These are phyloP conservation scores for Tetradesmus obliquus DNA, from an alignment of 139 green algal species.

Conservation along the genomic window DNA sequence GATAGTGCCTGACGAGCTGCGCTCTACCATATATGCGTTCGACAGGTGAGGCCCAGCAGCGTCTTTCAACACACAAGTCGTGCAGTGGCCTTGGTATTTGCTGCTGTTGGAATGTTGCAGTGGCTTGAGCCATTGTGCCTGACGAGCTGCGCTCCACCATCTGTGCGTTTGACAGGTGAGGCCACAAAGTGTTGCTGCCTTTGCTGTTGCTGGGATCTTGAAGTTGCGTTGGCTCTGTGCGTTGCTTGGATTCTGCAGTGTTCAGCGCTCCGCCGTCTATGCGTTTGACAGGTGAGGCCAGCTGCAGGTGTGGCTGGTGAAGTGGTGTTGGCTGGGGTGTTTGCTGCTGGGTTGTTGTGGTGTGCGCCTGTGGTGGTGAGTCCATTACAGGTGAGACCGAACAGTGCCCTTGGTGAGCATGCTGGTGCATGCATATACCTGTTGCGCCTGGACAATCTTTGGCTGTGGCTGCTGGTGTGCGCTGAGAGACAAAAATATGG, in stretches of 20 bases:
- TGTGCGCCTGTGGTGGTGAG: not conserved
- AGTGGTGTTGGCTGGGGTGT: too few species aligned
- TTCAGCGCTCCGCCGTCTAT: constrained; percentile 77
- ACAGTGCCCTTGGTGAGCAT: too few species aligned
- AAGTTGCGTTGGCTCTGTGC: constrained; percentile 55
- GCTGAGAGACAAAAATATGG: too few species aligned
- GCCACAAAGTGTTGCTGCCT: not conserved
- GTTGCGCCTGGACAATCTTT: too few species aligned
- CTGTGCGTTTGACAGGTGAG: constrained; percentile 84
- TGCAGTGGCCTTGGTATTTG: not conserved
- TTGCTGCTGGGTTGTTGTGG: not conserved
- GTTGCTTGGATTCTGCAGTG: constrained; percentile 45
- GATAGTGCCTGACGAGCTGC: constrained; percentile 76
- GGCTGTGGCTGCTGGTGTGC: too few species aligned
- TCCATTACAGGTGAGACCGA: too few species aligned
- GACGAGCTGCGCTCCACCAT: constrained; percentile 74
- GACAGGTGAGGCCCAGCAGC: constrained; percentile 62
- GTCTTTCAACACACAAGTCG: not conserved
- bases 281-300: constrained; percentile 60
- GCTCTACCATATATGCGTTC: constrained; percentile 85
- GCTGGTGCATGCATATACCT: too few species aligned
- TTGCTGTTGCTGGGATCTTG: not conserved
- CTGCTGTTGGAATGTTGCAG: not conserved
- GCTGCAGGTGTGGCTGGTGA: too few species aligned
- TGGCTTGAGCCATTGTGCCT: constrained; percentile 62